These are phyloP conservation scores for Lumnitzera littorea DNA, from an alignment of 345 rosid species.

Conservation along the genomic window DNA sequence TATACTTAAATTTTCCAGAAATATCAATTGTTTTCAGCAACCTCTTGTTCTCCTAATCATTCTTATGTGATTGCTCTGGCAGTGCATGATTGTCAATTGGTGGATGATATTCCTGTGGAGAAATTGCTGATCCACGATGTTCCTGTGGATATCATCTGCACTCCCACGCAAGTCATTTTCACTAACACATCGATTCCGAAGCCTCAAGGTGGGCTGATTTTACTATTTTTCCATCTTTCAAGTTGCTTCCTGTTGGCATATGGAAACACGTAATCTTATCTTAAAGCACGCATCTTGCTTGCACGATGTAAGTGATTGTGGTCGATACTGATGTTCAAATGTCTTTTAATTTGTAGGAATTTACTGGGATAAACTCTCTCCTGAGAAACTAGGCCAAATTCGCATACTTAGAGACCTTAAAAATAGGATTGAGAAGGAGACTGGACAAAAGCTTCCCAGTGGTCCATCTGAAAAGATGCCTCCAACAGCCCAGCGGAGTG, in stretches of 20 bases:
- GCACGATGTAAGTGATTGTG: background rate
- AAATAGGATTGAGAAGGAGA: constrained; percentile 50
- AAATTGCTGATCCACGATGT: constrained; percentile 82
- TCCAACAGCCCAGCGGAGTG: constrained; percentile 46
- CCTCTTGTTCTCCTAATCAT: background rate
- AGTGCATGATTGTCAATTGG: constrained; percentile 87
- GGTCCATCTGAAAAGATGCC: constrained; percentile 75
- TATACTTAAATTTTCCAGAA: no score
- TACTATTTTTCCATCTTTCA: background rate
- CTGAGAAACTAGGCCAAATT: constrained; percentile 75
- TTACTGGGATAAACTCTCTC: constrained; percentile 78
- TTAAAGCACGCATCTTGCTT: background rate
- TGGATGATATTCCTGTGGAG: constrained; percentile 74
- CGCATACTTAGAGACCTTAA: constrained; percentile 72
- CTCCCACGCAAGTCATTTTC: constrained; percentile 71
- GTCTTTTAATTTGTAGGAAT: constrained; percentile 36
- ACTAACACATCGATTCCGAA: constrained; percentile 60
- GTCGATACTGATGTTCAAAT: background rate
- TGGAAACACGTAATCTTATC: background rate
- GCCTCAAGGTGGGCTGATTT: constrained; percentile 58
- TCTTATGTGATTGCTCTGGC: constrained; percentile 8
- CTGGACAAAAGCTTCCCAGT: constrained; percentile 55
- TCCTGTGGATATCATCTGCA: constrained; percentile 85
- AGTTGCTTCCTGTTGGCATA: background rate
- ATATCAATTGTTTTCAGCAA: background rate